A percentile compares a stretch with the other conserved stretches of the same genome.
Conservation (phyloP, 768 basidiomycete genomes). For the Boletus coccyginus region DNA sequence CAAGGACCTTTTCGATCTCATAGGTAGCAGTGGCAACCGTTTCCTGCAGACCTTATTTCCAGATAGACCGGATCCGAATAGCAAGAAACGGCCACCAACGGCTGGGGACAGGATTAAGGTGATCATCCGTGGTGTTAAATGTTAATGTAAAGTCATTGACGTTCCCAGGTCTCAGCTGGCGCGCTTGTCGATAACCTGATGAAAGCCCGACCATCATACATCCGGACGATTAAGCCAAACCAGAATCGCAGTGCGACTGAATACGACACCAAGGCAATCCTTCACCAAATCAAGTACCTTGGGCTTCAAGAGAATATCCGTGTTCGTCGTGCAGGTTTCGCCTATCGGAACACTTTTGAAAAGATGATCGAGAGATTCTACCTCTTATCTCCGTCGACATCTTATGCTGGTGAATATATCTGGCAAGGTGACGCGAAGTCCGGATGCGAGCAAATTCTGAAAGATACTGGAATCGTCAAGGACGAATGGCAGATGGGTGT, state of each 20-base stretch:
- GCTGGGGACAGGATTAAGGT: constrained; percentile 98
- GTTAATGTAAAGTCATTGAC: background rate
- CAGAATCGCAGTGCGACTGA: constrained; percentile 91
- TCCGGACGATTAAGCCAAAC: constrained; percentile 99
- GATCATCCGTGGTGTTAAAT: constrained; percentile 3
- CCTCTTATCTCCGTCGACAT: constrained; percentile 89
- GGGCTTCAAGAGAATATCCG: constrained; percentile 98
- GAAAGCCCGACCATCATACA: constrained; percentile 96
- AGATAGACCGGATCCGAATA: constrained; percentile 92
- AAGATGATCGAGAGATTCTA: constrained; percentile 99
- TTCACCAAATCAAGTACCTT: constrained; percentile 99
- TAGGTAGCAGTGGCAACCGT: constrained; percentile 73
- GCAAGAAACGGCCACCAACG: constrained; percentile 97
- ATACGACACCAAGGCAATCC: constrained; percentile 91
- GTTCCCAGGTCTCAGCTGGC: constrained; percentile 75
- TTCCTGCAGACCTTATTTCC: constrained; percentile 91
- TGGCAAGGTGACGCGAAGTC: constrained; percentile 91
- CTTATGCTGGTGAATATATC: constrained; percentile 97
- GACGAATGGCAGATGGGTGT: constrained; percentile 99
- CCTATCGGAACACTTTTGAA: constrained; percentile 96
- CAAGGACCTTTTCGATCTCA: constrained; percentile 91
- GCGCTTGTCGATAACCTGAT: constrained; percentile 97
- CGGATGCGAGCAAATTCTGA: constrained; percentile 89
- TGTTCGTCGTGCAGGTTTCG: constrained; percentile 95
- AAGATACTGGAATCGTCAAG: constrained; percentile 91